phyloP scores from a whole-genome alignment of 805 yeast species.

The Kazachstania bromeliacearum region DNA sequence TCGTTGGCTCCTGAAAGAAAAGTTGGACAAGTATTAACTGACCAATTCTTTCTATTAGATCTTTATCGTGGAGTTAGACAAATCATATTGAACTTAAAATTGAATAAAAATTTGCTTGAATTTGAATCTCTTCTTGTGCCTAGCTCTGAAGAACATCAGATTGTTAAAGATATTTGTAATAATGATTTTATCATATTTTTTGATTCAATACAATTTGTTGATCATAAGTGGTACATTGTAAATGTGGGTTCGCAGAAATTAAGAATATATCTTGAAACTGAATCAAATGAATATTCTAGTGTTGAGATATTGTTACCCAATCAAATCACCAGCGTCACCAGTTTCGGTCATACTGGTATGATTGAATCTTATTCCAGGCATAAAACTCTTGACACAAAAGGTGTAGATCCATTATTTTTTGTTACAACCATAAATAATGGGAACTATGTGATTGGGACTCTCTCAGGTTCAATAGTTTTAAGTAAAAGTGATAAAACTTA shows the following conservation, averaged over 20 bases:
- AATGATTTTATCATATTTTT: constrained; percentile 5
- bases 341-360: not conserved
- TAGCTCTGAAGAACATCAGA: constrained; percentile 1
- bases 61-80: constrained; percentile 13
- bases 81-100: constrained; percentile 2
- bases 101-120: not conserved
- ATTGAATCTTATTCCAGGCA: too few species aligned
- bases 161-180: constrained; percentile 1
- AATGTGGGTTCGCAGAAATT: constrained; percentile 4
- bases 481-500: too few species aligned
- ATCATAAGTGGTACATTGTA: constrained; percentile 6
- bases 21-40: not conserved
- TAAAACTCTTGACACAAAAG: not conserved
- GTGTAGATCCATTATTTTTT: not conserved
- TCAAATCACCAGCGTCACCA: constrained; percentile 5
- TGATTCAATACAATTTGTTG: not conserved
- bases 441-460: constrained; percentile 1
- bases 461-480: too few species aligned
- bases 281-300: constrained; percentile 3
- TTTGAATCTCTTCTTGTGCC: constrained; percentile 2
- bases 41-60: constrained; percentile 7
- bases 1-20: not conserved
- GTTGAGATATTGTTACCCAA: constrained; percentile 9
- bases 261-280: constrained; percentile 2
- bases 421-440: constrained; percentile 6